These are phyloP conservation scores for Ophiocordyceps camponoti-saundersi DNA, from an alignment of 2,329 filamentous ascomycete genomes.

Conservation along the genomic window DNA sequence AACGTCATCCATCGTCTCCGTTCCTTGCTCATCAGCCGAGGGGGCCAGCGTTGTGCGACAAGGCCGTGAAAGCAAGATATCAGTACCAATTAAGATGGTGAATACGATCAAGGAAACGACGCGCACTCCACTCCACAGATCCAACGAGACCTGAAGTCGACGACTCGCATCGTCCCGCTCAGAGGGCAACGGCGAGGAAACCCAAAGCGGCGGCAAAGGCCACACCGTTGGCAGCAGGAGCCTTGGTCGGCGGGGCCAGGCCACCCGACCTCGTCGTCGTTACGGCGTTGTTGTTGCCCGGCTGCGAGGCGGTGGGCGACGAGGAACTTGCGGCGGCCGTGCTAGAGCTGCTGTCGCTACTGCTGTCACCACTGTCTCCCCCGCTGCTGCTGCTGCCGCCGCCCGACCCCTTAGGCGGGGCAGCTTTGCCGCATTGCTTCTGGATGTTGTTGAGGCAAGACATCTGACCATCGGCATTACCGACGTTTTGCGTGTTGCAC, in stretches of 20 bases:
- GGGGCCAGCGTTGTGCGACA: background rate
- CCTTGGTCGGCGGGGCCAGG: slow-evolving; percentile 23
- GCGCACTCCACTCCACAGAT: background rate
- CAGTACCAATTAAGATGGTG: background rate
- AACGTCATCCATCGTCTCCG: background rate
- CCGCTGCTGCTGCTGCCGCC: slow-evolving; percentile 4
- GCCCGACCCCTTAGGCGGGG: slow-evolving; percentile 13
- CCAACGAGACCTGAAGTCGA: background rate
- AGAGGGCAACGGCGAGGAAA: slow-evolving; percentile 35
- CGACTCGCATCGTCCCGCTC: slow-evolving; percentile 4
- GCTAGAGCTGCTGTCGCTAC: slow-evolving; percentile 8
- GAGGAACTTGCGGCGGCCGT: slow-evolving; percentile 9
- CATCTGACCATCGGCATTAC: slow-evolving; percentile 23
- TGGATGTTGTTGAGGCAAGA: slow-evolving; percentile 30
- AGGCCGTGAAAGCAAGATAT: background rate
- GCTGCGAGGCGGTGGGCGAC: slow-evolving; percentile 2
- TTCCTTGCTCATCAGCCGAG: background rate
- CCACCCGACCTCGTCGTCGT: slow-evolving; percentile 9
- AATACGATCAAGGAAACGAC: slow-evolving; percentile 1
- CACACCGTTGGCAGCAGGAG: slow-evolving; percentile 24
- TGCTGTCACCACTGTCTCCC: slow-evolving; percentile 4
- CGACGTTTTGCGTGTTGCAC: slow-evolving; percentile 26
- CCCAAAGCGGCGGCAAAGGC: slow-evolving; percentile 31
- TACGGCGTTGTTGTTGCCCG: slow-evolving; percentile 15
- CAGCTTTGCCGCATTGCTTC: slow-evolving; percentile 24